These are phyloP conservation scores for Cucurbita ficifolia DNA, from an alignment of 306 rosid species.

Conservation along the genomic window DNA sequence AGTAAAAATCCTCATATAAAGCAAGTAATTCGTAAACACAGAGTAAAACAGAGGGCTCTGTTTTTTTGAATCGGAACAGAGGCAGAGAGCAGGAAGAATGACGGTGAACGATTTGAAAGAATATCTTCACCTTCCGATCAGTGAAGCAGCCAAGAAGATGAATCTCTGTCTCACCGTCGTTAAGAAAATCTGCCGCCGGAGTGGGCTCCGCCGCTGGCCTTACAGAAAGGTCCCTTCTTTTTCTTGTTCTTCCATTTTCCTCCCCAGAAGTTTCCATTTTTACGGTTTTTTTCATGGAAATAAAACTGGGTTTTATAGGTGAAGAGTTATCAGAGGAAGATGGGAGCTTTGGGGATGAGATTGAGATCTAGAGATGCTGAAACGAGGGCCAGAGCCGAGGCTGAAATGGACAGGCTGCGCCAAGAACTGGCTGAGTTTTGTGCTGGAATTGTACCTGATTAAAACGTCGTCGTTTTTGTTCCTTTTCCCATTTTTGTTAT, in stretches of 20 bases:
- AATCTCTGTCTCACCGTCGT: conserved; percentile 45
- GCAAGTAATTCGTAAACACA: not conserved
- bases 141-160: conserved; percentile 30
- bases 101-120: conserved; percentile 26
- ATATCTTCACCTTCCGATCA: conserved; percentile 40
- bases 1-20: not conserved
- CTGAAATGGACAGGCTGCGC: conserved; percentile 39
- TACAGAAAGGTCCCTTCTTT: conserved; percentile 39
- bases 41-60: not conserved
- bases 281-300: not conserved
- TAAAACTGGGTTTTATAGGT: conserved; percentile 10
- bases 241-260: not conserved
- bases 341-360: conserved; percentile 10
- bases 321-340: conserved; percentile 27
- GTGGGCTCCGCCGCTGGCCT: conserved; percentile 55
- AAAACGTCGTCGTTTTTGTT: not conserved
- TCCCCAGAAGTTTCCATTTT: not conserved
- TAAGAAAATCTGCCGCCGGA: conserved; percentile 53
- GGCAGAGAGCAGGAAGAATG: conserved; percentile 39
- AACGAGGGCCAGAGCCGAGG: conserved; percentile 18
- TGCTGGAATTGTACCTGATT: not conserved
- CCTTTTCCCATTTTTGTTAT: too few species aligned
- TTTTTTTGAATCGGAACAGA: conserved; percentile 17
- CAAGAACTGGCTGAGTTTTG: conserved; percentile 14
- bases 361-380: conserved; percentile 10